phyloP scores from a whole-genome alignment of 495 filamentous ascomycete species.

The Cetradonia linearis region DNA sequence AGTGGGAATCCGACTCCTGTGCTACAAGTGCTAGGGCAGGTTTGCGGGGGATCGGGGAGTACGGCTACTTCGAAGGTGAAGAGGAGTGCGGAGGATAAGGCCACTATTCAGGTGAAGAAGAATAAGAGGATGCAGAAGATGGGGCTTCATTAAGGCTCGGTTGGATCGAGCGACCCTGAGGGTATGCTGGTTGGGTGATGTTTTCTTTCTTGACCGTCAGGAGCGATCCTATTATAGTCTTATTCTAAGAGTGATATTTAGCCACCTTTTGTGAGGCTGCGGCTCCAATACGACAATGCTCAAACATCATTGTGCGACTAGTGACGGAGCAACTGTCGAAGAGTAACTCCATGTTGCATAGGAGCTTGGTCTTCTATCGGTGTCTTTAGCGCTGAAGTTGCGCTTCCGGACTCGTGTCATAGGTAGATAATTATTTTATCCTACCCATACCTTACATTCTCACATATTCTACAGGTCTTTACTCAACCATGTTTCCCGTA shows the following conservation, averaged over 20 bases:
- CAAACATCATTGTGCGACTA: neutral
- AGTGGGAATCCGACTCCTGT: conserved; percentile 19
- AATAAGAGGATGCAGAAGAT: neutral
- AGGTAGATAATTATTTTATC: neutral
- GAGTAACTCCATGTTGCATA: neutral
- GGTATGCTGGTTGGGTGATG: neutral
- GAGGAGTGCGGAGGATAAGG: no score
- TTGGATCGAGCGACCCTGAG: neutral
- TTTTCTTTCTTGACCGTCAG: no score
- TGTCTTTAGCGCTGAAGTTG: neutral
- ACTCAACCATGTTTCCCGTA: neutral
- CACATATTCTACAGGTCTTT: neutral
- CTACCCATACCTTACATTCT: neutral
- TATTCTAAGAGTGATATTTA: neutral
- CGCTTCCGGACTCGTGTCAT: neutral
- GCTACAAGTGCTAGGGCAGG: conserved; percentile 16
- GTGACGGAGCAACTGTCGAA: neutral
- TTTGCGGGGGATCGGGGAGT: conserved; percentile 6
- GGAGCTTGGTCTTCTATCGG: neutral
- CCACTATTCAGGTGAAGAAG: no score
- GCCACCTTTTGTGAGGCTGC: neutral
- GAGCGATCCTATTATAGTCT: neutral
- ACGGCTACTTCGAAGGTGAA: neutral
- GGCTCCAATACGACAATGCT: neutral
- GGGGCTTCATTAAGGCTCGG: neutral